Evolutionary conservation across 148 eudicot genomes (phyloP), one percentile per base, ranked within the genome.

Genomic region (Amaranthus hypochondriacus): DNA sequence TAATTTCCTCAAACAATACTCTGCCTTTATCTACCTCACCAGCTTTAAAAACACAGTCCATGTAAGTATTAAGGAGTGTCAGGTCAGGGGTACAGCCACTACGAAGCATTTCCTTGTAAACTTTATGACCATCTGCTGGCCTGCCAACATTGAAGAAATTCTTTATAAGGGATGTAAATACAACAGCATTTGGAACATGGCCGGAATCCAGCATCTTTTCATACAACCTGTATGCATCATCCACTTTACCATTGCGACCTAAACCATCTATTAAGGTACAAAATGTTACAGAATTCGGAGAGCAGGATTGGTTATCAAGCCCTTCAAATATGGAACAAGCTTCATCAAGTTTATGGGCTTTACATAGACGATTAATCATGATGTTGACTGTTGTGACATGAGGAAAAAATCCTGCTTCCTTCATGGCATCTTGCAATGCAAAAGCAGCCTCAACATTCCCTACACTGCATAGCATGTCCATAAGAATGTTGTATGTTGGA

Each of bases 11-110:
- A 79, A 94, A 94, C 62, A 91, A 66, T 62, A 87, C 83, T 74
- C 96, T 77, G 51, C 97, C 98, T 79, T 86, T 91, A 59, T 94
- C 96, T 12, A 80, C 83, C 60, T 94, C 96, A 69, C 98, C 98
- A 10, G 88, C 85, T 87, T 89, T 91, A 72, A 94, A 94, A 81
- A 87, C 96, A 80, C 97, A 91, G 64, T 91, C 97, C 96, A 94
- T 94, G 71, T 91, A 94, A 6, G 97, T 88, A 73, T 94, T 91
- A 42, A 94, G 89, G 70, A 91, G 91, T 13, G 85, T 89, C 65
- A 89, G 81, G 73, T 94, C 98, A 63, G 93, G 89, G 62, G 84
- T 71, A 76, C 88, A 84, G 52, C 92, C 93, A 60, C 68, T 81
- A 14, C 90, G 89, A 51, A 86, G 78, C 98, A 94, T 89, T 86